These are phyloP conservation scores for Alisma plantagoaquatica DNA, from an alignment of 106 monocot genomes.

Conservation along the genomic window DNA sequence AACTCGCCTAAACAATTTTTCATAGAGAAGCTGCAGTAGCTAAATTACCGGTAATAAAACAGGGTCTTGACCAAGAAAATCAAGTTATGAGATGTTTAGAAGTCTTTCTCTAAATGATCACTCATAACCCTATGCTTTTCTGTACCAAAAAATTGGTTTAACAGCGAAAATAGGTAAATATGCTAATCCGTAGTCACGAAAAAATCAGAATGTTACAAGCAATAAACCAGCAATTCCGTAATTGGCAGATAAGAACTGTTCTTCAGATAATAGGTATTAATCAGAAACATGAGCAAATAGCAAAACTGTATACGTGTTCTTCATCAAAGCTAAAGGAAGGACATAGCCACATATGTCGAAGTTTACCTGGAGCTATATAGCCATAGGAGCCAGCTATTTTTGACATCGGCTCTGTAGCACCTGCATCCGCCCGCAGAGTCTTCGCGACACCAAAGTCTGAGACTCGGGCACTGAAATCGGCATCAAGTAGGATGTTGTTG, in stretches of 20 bases:
- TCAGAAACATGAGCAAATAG: not conserved
- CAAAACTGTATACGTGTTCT: not conserved
- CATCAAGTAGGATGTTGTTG: conserved; percentile 43
- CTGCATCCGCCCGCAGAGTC: conserved; percentile 15
- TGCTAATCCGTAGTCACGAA: not conserved
- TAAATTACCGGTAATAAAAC: too few species aligned
- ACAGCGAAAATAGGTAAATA: not conserved
- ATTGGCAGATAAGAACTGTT: too few species aligned
- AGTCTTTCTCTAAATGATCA: too few species aligned
- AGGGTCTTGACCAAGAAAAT: too few species aligned
- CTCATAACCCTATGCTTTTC: too few species aligned
- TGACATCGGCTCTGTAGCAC: conserved; percentile 33
- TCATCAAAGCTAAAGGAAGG: not conserved
- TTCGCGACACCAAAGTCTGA: conserved; percentile 51
- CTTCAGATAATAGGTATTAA: too few species aligned
- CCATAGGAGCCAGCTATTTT: conserved; percentile 42
- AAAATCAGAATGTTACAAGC: not conserved
- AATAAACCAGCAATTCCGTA: too few species aligned
- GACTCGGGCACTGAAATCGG: conserved; percentile 31
- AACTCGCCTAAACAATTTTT: too few species aligned
- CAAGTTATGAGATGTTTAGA: too few species aligned
- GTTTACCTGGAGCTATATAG: conserved; percentile 48
- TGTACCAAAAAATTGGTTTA: too few species aligned
- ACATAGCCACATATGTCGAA: not conserved
- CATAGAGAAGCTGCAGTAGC: too few species aligned